phyloP scores from a whole-genome alignment of 208 protist genomes.

The Angomonas deanei region DNA sequence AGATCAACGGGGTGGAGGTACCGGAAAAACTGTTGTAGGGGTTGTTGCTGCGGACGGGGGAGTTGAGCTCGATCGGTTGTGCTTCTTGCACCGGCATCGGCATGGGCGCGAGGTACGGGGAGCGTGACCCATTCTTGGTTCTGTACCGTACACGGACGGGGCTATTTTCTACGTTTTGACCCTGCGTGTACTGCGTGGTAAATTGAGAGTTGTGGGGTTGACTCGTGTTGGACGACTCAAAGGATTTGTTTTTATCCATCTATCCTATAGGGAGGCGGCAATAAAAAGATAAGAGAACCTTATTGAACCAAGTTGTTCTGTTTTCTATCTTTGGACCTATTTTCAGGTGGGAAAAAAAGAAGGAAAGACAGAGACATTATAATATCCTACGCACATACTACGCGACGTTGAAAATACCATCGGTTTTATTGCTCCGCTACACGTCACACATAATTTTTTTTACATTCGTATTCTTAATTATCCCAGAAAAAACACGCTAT shows the following conservation, averaged over 20 bases:
- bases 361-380: not conserved
- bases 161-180: slow-evolving; percentile 27
- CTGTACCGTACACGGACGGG: slow-evolving; percentile 46
- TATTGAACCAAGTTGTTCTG: too few relatives aligned
- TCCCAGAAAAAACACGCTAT: not conserved
- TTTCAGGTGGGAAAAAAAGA: too few relatives aligned
- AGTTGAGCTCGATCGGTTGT: slow-evolving; percentile 12
- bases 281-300: too few relatives aligned
- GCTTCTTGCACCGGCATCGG: slow-evolving; percentile 14
- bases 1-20: slow-evolving; percentile 14
- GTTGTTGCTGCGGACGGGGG: slow-evolving; percentile 11
- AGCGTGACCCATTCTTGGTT: slow-evolving; percentile 32
- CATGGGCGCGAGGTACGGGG: slow-evolving; percentile 34
- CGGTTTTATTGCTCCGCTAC: too few relatives aligned
- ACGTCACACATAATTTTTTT: too few relatives aligned
- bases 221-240: too few relatives aligned
- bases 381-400: too few relatives aligned
- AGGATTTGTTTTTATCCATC: too few relatives aligned
- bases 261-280: too few relatives aligned
- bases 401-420: too few relatives aligned
- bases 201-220: not conserved
- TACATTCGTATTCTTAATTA: too few relatives aligned
- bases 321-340: not conserved
- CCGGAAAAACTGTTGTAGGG: slow-evolving; percentile 50
- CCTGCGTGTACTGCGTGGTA: not conserved